phyloP scores from a whole-genome alignment of 2,329 filamentous ascomycete species.

The Aspergillus aculeatus region DNA sequence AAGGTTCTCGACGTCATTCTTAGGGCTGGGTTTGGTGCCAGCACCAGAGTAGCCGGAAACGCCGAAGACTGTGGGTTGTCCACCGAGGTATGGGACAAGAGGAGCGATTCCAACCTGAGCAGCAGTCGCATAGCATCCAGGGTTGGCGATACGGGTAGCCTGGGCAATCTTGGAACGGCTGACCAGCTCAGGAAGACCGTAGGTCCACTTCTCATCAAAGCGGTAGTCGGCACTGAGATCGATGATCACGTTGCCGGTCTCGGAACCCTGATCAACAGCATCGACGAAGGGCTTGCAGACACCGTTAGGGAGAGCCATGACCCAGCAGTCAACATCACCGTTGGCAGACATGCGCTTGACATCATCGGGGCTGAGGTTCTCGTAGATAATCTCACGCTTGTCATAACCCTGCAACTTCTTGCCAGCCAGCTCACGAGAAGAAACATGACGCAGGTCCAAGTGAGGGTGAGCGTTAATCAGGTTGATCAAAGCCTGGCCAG shows the following conservation, averaged over 20 bases:
- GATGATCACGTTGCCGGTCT: constrained; percentile 72
- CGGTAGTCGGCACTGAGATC: constrained; percentile 97
- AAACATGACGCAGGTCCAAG: constrained; percentile 88
- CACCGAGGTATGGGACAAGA: constrained; percentile 73
- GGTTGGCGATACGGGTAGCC: constrained; percentile 82
- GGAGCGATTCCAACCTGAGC: constrained; percentile 87
- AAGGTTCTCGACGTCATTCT: constrained; percentile 84
- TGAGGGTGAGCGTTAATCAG: constrained; percentile 84
- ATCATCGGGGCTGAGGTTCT: constrained; percentile 84
- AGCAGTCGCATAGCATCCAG: constrained; percentile 92
- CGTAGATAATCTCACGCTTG: constrained; percentile 89
- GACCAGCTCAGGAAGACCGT: constrained; percentile 83
- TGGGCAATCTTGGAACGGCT: constrained; percentile 73
- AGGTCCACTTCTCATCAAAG: constrained; percentile 82
- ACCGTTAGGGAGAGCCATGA: constrained; percentile 94
- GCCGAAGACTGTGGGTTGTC: constrained; percentile 80
- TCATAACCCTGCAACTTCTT: constrained; percentile 85
- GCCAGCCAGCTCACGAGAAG: constrained; percentile 85
- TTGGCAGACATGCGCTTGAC: constrained; percentile 79
- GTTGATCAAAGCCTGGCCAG: constrained; percentile 83
- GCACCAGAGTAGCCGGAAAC: constrained; percentile 93
- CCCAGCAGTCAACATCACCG: constrained; percentile 89
- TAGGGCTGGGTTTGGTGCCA: constrained; percentile 88
- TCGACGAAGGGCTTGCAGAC: constrained; percentile 94
- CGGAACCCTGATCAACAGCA: constrained; percentile 71